Conservation (phyloP, 164 flowering plant species). For the Taxillus chinensis region DNA sequence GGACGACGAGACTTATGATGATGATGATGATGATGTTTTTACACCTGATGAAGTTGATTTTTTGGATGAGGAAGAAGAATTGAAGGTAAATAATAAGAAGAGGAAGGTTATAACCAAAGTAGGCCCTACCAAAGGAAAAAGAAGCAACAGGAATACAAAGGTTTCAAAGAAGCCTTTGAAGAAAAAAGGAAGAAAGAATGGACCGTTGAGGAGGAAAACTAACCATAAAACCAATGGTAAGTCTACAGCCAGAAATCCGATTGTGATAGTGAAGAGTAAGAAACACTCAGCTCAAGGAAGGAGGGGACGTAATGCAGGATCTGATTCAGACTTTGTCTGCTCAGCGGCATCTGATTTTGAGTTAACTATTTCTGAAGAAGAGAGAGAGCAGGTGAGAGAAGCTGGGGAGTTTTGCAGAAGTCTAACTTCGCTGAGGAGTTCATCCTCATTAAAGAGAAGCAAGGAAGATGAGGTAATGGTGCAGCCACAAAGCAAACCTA, state of each 20-base stretch:
- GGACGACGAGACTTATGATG: constrained; percentile 17
- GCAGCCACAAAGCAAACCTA: constrained; percentile 20
- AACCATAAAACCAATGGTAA: constrained; percentile 24
- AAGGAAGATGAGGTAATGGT: constrained; percentile 16
- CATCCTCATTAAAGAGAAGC: constrained; percentile 18
- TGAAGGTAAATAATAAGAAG: constrained; percentile 7
- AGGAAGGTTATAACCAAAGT: constrained; percentile 18
- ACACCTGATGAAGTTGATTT: constrained; percentile 43
- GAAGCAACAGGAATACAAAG: constrained; percentile 28
- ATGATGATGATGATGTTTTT: constrained; percentile 60
- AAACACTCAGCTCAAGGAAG: constrained; percentile 18
- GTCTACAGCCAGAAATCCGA: constrained; percentile 7
- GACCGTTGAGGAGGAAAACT: constrained; percentile 19
- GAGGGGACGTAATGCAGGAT: constrained; percentile 18
- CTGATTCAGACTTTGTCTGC: constrained; percentile 58
- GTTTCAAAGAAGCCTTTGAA: constrained; percentile 22
- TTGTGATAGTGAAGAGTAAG: constrained; percentile 12
- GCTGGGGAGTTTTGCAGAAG: constrained; percentile 35
- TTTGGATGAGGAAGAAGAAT: constrained; percentile 55
- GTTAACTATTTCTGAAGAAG: constrained; percentile 83
- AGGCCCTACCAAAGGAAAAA: constrained; percentile 16
- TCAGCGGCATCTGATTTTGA: constrained; percentile 67
- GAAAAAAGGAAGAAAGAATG: constrained; percentile 24
- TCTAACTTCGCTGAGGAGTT: constrained; percentile 31
- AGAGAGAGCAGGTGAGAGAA: constrained; percentile 73